phyloP scores from a whole-genome alignment of 2,329 filamentous ascomycete species.

The Alternaria panax region DNA sequence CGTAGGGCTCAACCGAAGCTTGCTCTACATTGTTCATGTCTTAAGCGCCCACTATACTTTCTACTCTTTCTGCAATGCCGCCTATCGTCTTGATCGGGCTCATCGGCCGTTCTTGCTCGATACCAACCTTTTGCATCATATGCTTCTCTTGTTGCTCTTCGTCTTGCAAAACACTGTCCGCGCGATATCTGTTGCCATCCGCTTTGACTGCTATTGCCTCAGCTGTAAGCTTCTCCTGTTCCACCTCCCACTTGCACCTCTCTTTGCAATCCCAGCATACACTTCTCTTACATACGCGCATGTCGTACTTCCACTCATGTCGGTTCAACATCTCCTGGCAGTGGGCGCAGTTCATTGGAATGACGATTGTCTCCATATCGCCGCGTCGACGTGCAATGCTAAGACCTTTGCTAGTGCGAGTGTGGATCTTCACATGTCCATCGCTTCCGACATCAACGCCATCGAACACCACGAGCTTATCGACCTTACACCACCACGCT shows the following conservation, averaged over 20 bases:
- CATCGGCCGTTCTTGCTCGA: conserved; percentile 22
- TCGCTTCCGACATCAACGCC: conserved; percentile 26
- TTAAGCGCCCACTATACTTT: fast-evolving
- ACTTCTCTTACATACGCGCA: conserved; percentile 41
- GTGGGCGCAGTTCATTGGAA: conserved; percentile 42
- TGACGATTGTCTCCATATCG: conserved; percentile 39
- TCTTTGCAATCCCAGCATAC: conserved; percentile 48
- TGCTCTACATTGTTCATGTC: not conserved
- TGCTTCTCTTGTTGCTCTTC: conserved; percentile 25
- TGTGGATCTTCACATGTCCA: conserved; percentile 25
- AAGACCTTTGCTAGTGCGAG: conserved; percentile 42
- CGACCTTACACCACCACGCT: conserved; percentile 48
- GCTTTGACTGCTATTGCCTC: conserved; percentile 1
- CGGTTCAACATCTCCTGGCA: conserved; percentile 46
- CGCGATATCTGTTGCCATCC: conserved; percentile 34
- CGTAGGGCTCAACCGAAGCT: fast-evolving
- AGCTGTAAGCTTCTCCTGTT: not conserved
- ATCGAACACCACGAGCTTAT: conserved; percentile 46
- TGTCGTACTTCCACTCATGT: conserved; percentile 46
- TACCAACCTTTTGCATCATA: conserved; percentile 32
- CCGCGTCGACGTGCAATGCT: conserved; percentile 40
- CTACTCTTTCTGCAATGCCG: conserved; percentile 28
- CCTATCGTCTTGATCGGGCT: conserved; percentile 27
- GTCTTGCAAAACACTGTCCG: conserved; percentile 43
- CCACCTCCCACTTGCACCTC: conserved; percentile 41